phyloP scores from a whole-genome alignment of 2,329 filamentous ascomycete genomes.

The Colletotrichum shisoi region DNA sequence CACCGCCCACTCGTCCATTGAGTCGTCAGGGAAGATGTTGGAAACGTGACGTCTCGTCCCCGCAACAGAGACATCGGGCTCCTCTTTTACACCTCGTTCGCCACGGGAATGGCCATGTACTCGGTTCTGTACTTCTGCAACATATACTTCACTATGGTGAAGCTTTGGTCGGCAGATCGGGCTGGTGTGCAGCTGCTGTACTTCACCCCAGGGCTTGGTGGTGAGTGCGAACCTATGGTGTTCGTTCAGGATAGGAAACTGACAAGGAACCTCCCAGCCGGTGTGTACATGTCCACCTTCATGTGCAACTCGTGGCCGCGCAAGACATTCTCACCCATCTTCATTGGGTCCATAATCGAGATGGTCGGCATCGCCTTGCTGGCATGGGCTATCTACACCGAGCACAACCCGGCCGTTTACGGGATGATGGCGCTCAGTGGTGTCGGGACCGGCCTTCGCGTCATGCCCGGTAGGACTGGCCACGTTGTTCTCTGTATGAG shows the following conservation, averaged over 20 bases:
- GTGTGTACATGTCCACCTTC: slow-evolving; percentile 65
- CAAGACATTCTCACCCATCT: slow-evolving; percentile 67
- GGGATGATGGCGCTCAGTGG: slow-evolving; percentile 73
- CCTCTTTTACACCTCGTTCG: slow-evolving; percentile 69
- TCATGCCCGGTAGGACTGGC: slow-evolving; percentile 61
- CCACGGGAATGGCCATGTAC: slow-evolving; percentile 64
- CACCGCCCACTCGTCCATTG: background rate
- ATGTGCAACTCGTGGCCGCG: slow-evolving; percentile 68
- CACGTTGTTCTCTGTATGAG: too few relatives aligned
- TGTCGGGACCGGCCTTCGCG: slow-evolving; percentile 68
- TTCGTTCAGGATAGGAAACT: background rate
- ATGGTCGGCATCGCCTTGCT: slow-evolving; percentile 66
- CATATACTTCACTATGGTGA: slow-evolving; percentile 71
- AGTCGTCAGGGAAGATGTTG: background rate
- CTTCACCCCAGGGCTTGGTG: slow-evolving; percentile 69
- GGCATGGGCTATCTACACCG: slow-evolving; percentile 62
- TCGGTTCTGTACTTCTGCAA: slow-evolving; percentile 72
- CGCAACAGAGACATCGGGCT: slow-evolving; percentile 65
- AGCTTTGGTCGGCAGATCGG: slow-evolving; percentile 51
- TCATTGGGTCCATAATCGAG: slow-evolving; percentile 64
- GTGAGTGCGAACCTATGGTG: slow-evolving; percentile 47
- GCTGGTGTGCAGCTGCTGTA: slow-evolving; percentile 67
- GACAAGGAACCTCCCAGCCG: slow-evolving; percentile 47
- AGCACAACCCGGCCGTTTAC: slow-evolving; percentile 61
- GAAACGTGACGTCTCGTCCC: background rate